phyloP scores from a whole-genome alignment of 2,329 filamentous ascomycete species.

The Zopfia rhizophila region DNA sequence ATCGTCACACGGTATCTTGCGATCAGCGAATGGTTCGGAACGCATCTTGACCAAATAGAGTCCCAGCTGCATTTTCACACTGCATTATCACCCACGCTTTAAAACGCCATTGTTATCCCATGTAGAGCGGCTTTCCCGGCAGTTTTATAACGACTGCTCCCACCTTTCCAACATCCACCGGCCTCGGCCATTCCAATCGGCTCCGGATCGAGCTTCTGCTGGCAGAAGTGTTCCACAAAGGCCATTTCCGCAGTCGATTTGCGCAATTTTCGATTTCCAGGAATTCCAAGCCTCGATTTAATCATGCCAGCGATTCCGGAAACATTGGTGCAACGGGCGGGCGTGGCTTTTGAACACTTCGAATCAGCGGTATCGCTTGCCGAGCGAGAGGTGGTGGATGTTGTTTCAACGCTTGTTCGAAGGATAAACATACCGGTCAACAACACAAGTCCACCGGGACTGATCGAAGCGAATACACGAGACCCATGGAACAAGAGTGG shows the following conservation, averaged over 20 bases:
- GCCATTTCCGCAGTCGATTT: conserved; percentile 17
- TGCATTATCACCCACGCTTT: conserved; percentile 39
- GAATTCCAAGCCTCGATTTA: conserved; percentile 21
- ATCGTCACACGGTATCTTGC: conserved; percentile 30
- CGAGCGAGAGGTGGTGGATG: conserved; percentile 39
- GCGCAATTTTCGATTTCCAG: conserved; percentile 18
- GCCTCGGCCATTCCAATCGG: conserved; percentile 27
- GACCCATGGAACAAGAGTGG: conserved; percentile 85
- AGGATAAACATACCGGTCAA: conserved; percentile 68
- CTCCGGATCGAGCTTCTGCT: conserved; percentile 44
- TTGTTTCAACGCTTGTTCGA: conserved; percentile 43
- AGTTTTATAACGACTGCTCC: conserved; percentile 33
- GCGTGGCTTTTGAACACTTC: conserved; percentile 41
- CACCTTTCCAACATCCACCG: conserved; percentile 20
- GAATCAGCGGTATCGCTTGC: conserved; percentile 38
- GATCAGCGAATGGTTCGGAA: conserved; percentile 34
- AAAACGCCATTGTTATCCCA: conserved; percentile 37
- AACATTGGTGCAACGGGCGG: conserved; percentile 38
- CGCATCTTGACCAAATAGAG: conserved; percentile 33
- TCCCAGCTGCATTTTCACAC: conserved; percentile 41
- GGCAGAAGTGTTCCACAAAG: conserved; percentile 44
- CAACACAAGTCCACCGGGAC: conserved; percentile 63
- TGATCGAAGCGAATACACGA: conserved; percentile 65
- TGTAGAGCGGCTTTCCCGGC: conserved; percentile 40
- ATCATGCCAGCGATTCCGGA: conserved; percentile 48